Percentiles rank a stretch among this genome's conserved stretches.
Conservation (phyloP, 352 stramenopile species). For the Aphanomyces stellatus region DNA sequence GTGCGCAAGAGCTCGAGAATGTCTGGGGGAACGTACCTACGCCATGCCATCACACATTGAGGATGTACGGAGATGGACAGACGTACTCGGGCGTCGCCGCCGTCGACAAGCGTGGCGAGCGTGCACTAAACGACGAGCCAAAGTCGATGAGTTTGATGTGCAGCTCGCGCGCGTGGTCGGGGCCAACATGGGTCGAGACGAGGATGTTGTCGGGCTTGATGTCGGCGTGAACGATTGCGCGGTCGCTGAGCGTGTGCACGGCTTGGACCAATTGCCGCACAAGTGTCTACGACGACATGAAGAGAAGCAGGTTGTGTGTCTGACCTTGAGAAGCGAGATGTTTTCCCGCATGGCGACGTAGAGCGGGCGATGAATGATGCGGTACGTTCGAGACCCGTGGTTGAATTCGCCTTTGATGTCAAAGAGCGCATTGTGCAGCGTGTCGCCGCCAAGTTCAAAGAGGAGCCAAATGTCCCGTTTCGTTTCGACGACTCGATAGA, state of each 20-base stretch:
- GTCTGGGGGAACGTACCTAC: constrained; percentile 10
- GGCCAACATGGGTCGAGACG: neutral
- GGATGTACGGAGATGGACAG: neutral
- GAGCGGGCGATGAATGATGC: neutral
- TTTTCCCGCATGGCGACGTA: constrained; percentile 17
- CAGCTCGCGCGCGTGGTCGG: neutral
- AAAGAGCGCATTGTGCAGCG: constrained; percentile 13
- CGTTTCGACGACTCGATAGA: constrained; percentile 7
- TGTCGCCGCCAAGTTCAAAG: constrained; percentile 14
- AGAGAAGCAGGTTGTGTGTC: neutral
- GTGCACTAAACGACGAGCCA: neutral
- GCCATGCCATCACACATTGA: neutral
- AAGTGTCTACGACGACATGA: neutral
- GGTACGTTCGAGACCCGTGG: constrained; percentile 10
- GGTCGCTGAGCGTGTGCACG: neutral
- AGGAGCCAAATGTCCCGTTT: constrained; percentile 9
- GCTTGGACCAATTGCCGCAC: constrained; percentile 2
- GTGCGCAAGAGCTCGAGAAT: constrained; percentile 14
- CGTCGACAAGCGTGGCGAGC: neutral
- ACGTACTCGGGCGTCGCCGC: constrained; percentile 11
- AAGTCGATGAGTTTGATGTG: constrained; percentile 15
- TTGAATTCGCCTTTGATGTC: constrained; percentile 14
- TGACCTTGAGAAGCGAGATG: constrained; percentile 1
- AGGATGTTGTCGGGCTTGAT: constrained; percentile 21
- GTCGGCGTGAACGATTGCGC: constrained; percentile 4